These are phyloP conservation scores for Sherardia arvensis DNA, from an alignment of 257 asterid genomes.

Conservation along the genomic window DNA sequence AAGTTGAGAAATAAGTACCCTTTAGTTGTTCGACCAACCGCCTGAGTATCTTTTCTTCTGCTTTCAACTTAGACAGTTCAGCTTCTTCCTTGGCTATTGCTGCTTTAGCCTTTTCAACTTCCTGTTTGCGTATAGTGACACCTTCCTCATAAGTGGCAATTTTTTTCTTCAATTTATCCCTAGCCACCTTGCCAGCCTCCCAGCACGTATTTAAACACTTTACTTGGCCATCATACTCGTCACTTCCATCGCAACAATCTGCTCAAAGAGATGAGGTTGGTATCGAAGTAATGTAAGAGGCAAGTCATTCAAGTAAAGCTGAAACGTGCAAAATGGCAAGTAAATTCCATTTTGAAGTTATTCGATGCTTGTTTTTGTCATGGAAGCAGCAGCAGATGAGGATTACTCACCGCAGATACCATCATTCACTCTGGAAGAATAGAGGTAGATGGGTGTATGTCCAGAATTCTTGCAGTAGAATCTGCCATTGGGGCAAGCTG, in stretches of 20 bases:
- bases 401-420: constrained; percentile 71
- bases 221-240: constrained; percentile 75
- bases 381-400: neutral
- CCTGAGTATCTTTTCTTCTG: constrained; percentile 73
- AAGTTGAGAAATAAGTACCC: constrained; percentile 35
- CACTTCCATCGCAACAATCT: constrained; percentile 99
- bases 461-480: constrained; percentile 87
- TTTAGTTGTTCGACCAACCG: constrained; percentile 66
- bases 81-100: constrained; percentile 65
- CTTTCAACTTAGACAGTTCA: constrained; percentile 59
- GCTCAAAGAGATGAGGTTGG: constrained; percentile 15
- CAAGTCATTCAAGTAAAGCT: no score
- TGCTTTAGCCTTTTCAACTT: constrained; percentile 60
- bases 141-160: constrained; percentile 72
- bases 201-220: constrained; percentile 87
- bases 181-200: constrained; percentile 89
- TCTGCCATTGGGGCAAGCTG: constrained; percentile 87
- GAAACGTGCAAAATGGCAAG: neutral
- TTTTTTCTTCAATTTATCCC: constrained; percentile 81
- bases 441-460: constrained; percentile 51
- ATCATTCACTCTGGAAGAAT: constrained; percentile 88
- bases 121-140: constrained; percentile 47
- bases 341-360: no score
- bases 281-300: neutral
- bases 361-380: neutral